Evolutionary conservation across 1,284 basidiomycete genomes (phyloP).

Genomic region (Coniophora puteana): DNA sequence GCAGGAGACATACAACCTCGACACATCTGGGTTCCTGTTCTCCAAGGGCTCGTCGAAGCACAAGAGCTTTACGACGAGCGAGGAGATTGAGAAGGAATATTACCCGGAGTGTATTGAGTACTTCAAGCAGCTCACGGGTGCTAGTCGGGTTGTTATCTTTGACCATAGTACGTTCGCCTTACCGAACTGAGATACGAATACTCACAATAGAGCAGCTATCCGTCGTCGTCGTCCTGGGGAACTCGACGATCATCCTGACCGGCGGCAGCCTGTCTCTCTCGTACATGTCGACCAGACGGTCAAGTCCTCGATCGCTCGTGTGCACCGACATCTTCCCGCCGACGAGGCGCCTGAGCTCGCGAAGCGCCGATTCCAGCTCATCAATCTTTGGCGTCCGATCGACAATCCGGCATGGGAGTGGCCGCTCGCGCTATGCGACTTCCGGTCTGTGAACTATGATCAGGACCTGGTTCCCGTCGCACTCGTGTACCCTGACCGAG

Average conservation of each 20-base stretch:
- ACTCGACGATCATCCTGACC: constrained; percentile 35
- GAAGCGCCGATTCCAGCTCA: constrained; percentile 51
- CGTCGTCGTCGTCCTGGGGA: constrained; percentile 40
- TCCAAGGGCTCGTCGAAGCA: constrained; percentile 25
- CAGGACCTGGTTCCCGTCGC: constrained; percentile 43
- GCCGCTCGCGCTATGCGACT: constrained; percentile 60
- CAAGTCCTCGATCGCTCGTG: constrained; percentile 41
- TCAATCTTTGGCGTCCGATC: constrained; percentile 69
- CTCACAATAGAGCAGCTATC: constrained; percentile 31
- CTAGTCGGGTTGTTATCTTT: constrained; percentile 46
- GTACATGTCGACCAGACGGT: constrained; percentile 56
- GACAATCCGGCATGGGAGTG: constrained; percentile 43
- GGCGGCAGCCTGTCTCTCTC: constrained; percentile 44
- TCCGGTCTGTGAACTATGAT: constrained; percentile 38
- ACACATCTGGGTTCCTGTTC: constrained; percentile 48
- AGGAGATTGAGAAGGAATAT: constrained; percentile 42
- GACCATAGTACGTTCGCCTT: constrained; percentile 47
- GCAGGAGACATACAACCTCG: constrained; percentile 38
- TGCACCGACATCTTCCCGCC: constrained; percentile 49
- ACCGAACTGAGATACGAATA: neutral
- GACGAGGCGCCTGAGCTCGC: constrained; percentile 42
- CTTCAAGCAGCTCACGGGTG: constrained; percentile 50
- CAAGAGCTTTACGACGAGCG: constrained; percentile 33
- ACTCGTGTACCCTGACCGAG: constrained; percentile 38
- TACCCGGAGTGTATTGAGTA: constrained; percentile 49